phyloP scores from a whole-genome alignment of 345 rosid species.

The Camelina neglecta region DNA sequence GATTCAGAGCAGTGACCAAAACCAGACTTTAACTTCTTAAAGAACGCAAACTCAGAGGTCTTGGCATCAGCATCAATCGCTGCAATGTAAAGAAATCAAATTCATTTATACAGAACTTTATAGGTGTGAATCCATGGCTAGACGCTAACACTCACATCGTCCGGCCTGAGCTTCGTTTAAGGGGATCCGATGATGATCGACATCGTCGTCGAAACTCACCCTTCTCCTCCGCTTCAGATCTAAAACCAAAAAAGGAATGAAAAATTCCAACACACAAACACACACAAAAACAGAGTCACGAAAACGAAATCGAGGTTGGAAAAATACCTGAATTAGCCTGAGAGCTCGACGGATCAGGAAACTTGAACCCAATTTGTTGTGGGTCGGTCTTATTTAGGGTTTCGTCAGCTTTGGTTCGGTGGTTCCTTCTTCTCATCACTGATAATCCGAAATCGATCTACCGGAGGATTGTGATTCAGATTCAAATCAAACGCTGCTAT shows the following conservation, averaged over 20 bases:
- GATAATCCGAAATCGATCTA: neutral
- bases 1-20: slow-evolving; percentile 37
- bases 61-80: slow-evolving; percentile 68
- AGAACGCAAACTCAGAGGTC: slow-evolving; percentile 80
- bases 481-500: neutral
- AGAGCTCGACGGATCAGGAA: slow-evolving; percentile 35
- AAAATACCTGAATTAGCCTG: slow-evolving; percentile 26
- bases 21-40: slow-evolving; percentile 63
- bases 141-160: slow-evolving; percentile 15
- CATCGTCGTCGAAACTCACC: slow-evolving; percentile 47
- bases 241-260: slow-evolving; percentile 20
- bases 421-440: slow-evolving; percentile 35
- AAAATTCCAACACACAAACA: neutral
- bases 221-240: slow-evolving; percentile 49
- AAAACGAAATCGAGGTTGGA: neutral
- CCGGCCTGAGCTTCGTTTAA: slow-evolving; percentile 27
- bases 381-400: slow-evolving; percentile 24
- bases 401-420: slow-evolving; percentile 21
- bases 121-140: neutral
- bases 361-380: neutral
- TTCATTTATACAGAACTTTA: neutral
- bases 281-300: neutral
- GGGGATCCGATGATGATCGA: slow-evolving; percentile 25
- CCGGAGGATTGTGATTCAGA: neutral
- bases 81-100: slow-evolving; percentile 37